Evolutionary conservation across 164 flowering plant species (phyloP).

Genomic region (Houttuynia cordata): DNA sequence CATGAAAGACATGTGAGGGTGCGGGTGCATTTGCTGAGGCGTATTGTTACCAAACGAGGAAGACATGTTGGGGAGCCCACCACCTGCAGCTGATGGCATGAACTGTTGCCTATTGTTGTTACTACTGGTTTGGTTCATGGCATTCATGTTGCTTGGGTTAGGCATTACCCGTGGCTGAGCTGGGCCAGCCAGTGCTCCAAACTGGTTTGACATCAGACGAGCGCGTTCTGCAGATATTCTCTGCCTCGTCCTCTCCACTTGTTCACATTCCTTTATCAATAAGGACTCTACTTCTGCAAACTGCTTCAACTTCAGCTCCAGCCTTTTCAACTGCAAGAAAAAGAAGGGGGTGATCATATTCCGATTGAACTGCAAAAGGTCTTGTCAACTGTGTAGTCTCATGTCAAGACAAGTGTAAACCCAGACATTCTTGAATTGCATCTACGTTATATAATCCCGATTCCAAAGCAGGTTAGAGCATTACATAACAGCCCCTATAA

Average conservation of each 20-base stretch:
- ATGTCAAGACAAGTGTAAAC: no score
- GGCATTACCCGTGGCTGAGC: conserved; percentile 5
- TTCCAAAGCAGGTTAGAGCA: no score
- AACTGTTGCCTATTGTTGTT: conserved; percentile 40
- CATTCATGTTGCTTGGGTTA: conserved; percentile 4
- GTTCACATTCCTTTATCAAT: conserved; percentile 84
- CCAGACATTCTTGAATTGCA: no score
- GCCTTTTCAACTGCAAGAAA: conserved; percentile 57
- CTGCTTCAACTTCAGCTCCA: conserved; percentile 92
- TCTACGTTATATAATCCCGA: no score
- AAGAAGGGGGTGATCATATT: neutral
- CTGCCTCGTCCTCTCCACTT: conserved; percentile 77
- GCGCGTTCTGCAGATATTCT: conserved; percentile 62
- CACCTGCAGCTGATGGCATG: conserved; percentile 12
- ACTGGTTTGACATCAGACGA: conserved; percentile 43
- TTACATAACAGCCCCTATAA: no score
- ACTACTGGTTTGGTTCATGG: conserved; percentile 2
- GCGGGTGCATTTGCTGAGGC: conserved; percentile 23
- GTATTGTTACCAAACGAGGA: conserved; percentile 48
- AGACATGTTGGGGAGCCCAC: conserved; percentile 17
- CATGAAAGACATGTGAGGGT: conserved; percentile 64
- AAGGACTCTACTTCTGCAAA: conserved; percentile 90
- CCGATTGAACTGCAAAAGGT: neutral
- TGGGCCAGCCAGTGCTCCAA: conserved; percentile 31
- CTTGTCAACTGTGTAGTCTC: no score